Evolutionary conservation across 2,329 filamentous ascomycete genomes (phyloP).

Genomic region (Endoconidiophora laricicola): DNA sequence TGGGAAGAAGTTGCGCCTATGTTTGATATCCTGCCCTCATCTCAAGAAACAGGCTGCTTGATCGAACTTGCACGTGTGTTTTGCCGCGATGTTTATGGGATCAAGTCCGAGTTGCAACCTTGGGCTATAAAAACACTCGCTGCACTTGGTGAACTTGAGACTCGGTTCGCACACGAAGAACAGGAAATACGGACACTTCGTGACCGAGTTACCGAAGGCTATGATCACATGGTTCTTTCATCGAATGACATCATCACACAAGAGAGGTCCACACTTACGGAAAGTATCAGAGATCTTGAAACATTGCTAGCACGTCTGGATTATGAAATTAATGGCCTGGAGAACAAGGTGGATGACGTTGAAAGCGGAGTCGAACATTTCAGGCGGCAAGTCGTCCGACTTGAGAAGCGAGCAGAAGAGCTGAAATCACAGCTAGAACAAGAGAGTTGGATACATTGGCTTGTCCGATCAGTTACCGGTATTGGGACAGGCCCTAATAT

Average conservation of each 20-base stretch:
- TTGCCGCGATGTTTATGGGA: conserved; percentile 32
- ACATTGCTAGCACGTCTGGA: conserved; percentile 70
- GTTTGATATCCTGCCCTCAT: conserved; percentile 17
- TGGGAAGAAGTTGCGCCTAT: conserved; percentile 42
- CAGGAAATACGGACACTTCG: conserved; percentile 52
- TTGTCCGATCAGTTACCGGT: conserved; percentile 42
- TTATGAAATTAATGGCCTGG: conserved; percentile 74
- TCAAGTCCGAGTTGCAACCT: conserved; percentile 36
- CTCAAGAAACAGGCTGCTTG: conserved; percentile 6
- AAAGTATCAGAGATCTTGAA: conserved; percentile 64
- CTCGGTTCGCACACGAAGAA: conserved; percentile 43
- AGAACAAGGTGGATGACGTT: conserved; percentile 68
- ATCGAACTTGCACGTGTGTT: conserved; percentile 36
- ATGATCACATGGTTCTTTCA: conserved; percentile 48
- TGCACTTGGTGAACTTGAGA: conserved; percentile 41
- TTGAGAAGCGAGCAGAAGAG: conserved; percentile 47
- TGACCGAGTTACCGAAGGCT: conserved; percentile 51
- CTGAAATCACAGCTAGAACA: conserved; percentile 46
- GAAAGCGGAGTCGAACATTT: conserved; percentile 70
- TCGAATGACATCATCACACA: conserved; percentile 53
- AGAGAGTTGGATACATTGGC: conserved; percentile 48
- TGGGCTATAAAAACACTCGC: conserved; percentile 46
- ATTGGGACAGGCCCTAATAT: conserved; percentile 45
- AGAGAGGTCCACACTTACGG: conserved; percentile 51
- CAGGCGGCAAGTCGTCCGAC: conserved; percentile 57